Evolutionary conservation across 352 stramenopile genomes (phyloP).

Genomic region (Phytophthora kernoviae): DNA sequence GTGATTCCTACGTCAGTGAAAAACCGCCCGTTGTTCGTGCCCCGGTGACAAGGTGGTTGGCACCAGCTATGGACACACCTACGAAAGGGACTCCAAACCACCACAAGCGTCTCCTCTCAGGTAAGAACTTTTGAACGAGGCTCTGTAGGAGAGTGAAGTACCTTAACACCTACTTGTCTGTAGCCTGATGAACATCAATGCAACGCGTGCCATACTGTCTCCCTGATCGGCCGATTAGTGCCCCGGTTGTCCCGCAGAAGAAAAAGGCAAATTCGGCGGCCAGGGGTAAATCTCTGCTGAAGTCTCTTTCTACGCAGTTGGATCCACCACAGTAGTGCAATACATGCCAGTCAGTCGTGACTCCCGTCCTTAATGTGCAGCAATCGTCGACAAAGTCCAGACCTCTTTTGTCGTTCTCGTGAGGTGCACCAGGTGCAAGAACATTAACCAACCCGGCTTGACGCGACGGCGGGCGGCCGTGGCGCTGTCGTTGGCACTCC

Average conservation of each 20-base stretch:
- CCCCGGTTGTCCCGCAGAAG: slow-evolving; percentile 46
- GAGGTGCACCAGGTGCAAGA: slow-evolving; percentile 18
- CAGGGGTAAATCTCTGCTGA: slow-evolving; percentile 25
- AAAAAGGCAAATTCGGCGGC: slow-evolving; percentile 35
- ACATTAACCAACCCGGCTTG: slow-evolving; percentile 38
- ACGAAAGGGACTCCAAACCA: slow-evolving; percentile 18
- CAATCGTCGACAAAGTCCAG: slow-evolving; percentile 41
- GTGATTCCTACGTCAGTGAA: slow-evolving; percentile 27
- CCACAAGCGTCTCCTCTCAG: slow-evolving; percentile 31
- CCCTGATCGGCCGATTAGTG: slow-evolving; percentile 60
- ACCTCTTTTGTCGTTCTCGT: slow-evolving; percentile 49
- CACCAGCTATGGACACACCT: slow-evolving; percentile 5
- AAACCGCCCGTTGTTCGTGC: slow-evolving; percentile 21
- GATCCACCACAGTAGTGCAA: slow-evolving; percentile 9
- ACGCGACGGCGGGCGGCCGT: slow-evolving; percentile 46
- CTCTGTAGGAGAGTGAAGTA: background rate
- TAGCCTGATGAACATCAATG: slow-evolving; percentile 49
- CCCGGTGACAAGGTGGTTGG: slow-evolving; percentile 20
- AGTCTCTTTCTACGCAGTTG: slow-evolving; percentile 13
- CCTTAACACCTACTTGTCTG: background rate
- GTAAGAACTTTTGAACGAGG: slow-evolving; percentile 14
- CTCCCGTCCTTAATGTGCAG: slow-evolving; percentile 34
- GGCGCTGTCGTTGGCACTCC: slow-evolving; percentile 30
- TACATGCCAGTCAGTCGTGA: slow-evolving; percentile 1
- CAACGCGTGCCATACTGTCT: slow-evolving; percentile 37